Base-by-base conservation (phyloP, 495 filamentous ascomycete species). In the Copromyces sp. region DNA sequence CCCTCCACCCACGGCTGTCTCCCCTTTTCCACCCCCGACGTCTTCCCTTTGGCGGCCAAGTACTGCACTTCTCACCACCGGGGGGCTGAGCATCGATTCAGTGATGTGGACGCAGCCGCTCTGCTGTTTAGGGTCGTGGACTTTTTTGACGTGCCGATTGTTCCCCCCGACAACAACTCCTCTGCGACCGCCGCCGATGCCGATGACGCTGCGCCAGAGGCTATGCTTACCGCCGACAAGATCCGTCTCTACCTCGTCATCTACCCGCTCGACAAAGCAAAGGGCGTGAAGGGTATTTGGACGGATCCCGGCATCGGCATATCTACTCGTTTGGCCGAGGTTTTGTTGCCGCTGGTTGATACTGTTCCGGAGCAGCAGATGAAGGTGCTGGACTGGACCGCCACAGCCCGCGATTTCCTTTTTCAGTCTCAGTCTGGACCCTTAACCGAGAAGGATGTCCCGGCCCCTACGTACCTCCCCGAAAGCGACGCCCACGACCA, bases 201-300 rank as follows among this genome's bases (percentile, higher is more conserved):
- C 24, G 24, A 24, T 24, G 24, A 24, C 24, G 7, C 12, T 8
- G 6, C 17, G 24, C n/a, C n/a, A n/a, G n/a, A n/a, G n/a, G n/a
- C n/a, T n/a, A n/a, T n/a, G n/a, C 8, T 38, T 20, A 39, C 35
- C 11, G 37, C 42, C 11, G 37, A 42, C 0, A 37, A 38, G 0
- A 72, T 82, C 16, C 69, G 84, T 12, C 44, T 85, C 4, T 86
- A 80, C 45, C 77, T 77, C 4, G 76, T 85, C 29, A 73, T 76
- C 39, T 83, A 80, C 71, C 83, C 84, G 2, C 9, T 69, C 1
- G 32, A 32, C 3, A 79, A 80, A 38, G 69, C 70, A 16, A 70
- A 73, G 3, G 77, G 76, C 7, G 75, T 81, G 6, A 71, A 81
- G 14, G 81, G 80, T 3, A 76, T 81, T 41, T 86, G 85, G 85